Conservation (phyloP, 2,329 filamentous ascomycete species). For the Ceratocystis smalleyi region DNA sequence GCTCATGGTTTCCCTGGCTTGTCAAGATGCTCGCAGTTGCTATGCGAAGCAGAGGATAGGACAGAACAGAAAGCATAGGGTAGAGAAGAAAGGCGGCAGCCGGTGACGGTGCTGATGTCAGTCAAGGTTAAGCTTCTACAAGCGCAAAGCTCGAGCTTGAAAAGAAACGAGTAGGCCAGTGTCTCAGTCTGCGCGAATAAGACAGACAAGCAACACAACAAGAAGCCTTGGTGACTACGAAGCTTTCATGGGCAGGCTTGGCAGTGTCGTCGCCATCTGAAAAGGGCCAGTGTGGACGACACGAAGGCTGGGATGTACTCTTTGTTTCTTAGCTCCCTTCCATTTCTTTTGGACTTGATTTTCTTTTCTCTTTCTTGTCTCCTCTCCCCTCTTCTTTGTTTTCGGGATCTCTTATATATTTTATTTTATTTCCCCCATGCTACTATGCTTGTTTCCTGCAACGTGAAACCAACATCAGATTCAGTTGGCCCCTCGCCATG, state of each 20-base stretch:
- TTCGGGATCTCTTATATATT: too few relatives aligned
- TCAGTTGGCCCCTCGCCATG: not conserved
- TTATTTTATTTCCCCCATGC: too few relatives aligned
- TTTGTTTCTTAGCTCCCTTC: not conserved
- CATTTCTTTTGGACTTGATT: too few relatives aligned
- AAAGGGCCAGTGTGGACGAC: not conserved
- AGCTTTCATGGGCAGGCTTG: not conserved
- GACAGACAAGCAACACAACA: not conserved
- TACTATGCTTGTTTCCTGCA: not conserved
- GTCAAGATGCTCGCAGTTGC: not conserved
- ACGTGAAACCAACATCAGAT: not conserved
- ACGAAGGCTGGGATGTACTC: not conserved
- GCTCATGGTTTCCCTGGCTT: slow-evolving; percentile 5
- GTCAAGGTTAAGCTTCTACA: too few relatives aligned
- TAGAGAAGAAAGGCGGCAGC: not conserved
- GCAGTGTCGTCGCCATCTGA: not conserved
- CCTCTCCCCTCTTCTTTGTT: too few relatives aligned
- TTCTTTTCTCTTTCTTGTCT: too few relatives aligned
- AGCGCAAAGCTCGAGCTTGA: too few relatives aligned
- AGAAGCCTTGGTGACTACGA: not conserved
- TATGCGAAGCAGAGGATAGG: not conserved
- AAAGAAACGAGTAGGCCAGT: too few relatives aligned
- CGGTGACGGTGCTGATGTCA: too few relatives aligned
- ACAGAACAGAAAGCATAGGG: not conserved
- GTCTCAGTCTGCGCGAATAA: not conserved